phyloP scores from a whole-genome alignment of 169 alveolate genomes.

The Miamiensis avidus region DNA sequence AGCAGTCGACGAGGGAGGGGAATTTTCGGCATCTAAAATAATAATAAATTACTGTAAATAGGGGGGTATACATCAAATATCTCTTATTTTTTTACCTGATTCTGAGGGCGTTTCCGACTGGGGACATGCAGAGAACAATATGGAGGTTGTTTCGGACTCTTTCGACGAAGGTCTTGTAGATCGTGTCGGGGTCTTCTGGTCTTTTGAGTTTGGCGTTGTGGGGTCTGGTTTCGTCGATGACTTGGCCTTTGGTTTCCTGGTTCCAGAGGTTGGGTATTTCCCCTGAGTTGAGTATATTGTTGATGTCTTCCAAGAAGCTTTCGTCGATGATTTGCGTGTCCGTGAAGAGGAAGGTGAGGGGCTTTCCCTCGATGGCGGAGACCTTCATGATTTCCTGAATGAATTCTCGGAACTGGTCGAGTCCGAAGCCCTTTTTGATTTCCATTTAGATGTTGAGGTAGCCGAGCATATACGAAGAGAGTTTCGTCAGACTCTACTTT shows the following conservation, averaged over 20 bases:
- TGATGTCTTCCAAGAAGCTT: conserved; percentile 90
- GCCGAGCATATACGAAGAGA: conserved; percentile 79
- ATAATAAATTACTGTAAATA: too few species aligned
- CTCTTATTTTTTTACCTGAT: conserved; percentile 81
- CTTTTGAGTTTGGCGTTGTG: conserved; percentile 46
- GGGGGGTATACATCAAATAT: too few species aligned
- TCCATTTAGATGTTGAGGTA: conserved; percentile 67
- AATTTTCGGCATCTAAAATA: conserved; percentile 87
- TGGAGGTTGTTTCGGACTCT: conserved; percentile 82
- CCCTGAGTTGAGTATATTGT: conserved; percentile 90
- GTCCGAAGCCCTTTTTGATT: conserved; percentile 65
- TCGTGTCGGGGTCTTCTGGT: conserved; percentile 58
- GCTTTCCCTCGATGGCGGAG: conserved; percentile 68
- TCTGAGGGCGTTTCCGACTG: conserved; percentile 87
- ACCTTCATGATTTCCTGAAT: conserved; percentile 61
- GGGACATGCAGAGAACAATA: conserved; percentile 83
- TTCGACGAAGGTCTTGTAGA: conserved; percentile 76
- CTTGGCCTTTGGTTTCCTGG: conserved; percentile 59
- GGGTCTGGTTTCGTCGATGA: conserved; percentile 52
- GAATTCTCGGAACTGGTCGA: conserved; percentile 66
- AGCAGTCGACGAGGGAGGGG: conserved; percentile 90
- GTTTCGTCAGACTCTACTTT: conserved; percentile 77
- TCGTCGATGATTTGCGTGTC: conserved; percentile 91
- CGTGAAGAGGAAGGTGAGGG: conserved; percentile 74
- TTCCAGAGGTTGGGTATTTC: conserved; percentile 88